Base-by-base conservation (phyloP, 202 grass and related monocot genomes). In the Eragrostis tef region DNA sequence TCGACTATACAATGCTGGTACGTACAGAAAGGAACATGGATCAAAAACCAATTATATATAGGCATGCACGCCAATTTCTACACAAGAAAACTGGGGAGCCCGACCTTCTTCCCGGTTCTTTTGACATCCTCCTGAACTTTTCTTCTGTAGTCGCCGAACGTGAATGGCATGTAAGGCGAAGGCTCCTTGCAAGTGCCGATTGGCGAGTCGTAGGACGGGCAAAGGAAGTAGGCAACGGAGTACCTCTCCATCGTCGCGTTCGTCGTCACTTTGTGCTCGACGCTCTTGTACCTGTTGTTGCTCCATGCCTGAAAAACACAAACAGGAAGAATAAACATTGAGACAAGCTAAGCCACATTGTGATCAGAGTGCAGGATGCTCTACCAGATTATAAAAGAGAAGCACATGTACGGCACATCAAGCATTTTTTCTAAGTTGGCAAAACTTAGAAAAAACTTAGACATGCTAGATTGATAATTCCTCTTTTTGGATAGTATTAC, bases 281-380 rank as follows among this genome's bases (percentile, higher is more conserved):
- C 90, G 57, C 95, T 98, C 88, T 79, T 98, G 90, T 95, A 99
- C 5, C 83, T 70, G 63, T 88, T 80, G 52, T 99, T 99, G 90
- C 96, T 99, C 96, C 96, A 99, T n/a, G 93, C 96, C 96, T 99
- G 45, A 77, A 43, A 75, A 15, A 43, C 6, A n/a, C 0, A 36
- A 64, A 5, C 5, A 2, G 27, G 0, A 19, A 43, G 4, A 19
- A 4, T 7, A 14, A 11, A 26, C 19, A 10, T 50, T 39, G 34
- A 39, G 34, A 6, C 34, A 0, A 63, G 71, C 27, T 21, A 83
- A 24, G 15, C 7, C 74, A 83, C 27, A 20, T 57, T 64, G 6
- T 10, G 22, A 39, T 70, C 19, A 54, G 6, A 62, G 46, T 34
- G 43, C 26, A 65, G 5, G 75, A 64, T 34, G 59, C 11, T 65